Evolutionary conservation across 352 stramenopile genomes (phyloP).

Genomic region (Halophytophthora polymorphica): DNA sequence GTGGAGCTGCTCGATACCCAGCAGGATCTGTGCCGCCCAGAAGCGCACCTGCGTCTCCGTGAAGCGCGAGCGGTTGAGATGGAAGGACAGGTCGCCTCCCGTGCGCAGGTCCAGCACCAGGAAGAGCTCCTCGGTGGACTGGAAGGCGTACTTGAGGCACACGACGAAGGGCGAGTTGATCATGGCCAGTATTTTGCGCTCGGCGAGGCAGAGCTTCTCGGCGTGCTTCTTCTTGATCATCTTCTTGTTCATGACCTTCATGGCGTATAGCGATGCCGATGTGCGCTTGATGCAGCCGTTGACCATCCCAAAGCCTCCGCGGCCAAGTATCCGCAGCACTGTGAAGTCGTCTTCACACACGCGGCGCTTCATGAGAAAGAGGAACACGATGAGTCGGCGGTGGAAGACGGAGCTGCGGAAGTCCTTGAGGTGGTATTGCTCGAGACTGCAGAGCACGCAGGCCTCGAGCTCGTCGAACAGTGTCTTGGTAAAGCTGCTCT

Average conservation of each 20-base stretch:
- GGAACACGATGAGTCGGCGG: slow-evolving; percentile 84
- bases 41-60: slow-evolving; percentile 75
- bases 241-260: slow-evolving; percentile 89
- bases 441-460: slow-evolving; percentile 64
- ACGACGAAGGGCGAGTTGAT: slow-evolving; percentile 92
- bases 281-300: slow-evolving; percentile 96
- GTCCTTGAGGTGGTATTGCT: slow-evolving; percentile 58
- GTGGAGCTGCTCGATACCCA: slow-evolving; percentile 82
- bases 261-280: slow-evolving; percentile 74
- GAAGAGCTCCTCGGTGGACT: slow-evolving; percentile 94
- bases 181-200: slow-evolving; percentile 75
- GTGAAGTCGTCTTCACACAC: slow-evolving; percentile 96
- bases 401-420: slow-evolving; percentile 84
- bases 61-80: slow-evolving; percentile 69
- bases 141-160: slow-evolving; percentile 95
- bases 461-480: slow-evolving; percentile 78
- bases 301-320: slow-evolving; percentile 96
- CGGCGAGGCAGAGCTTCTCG: slow-evolving; percentile 70
- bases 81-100: slow-evolving; percentile 94
- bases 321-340: slow-evolving; percentile 93
- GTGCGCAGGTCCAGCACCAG: slow-evolving; percentile 96
- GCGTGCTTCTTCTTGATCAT: slow-evolving; percentile 93
- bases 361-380: slow-evolving; percentile 87
- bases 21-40: slow-evolving; percentile 76
- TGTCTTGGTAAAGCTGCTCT: slow-evolving; percentile 17